These are phyloP conservation scores for Amoebophrya sp. DNA, from an alignment of 169 alveolate genomes.

Conservation along the genomic window DNA sequence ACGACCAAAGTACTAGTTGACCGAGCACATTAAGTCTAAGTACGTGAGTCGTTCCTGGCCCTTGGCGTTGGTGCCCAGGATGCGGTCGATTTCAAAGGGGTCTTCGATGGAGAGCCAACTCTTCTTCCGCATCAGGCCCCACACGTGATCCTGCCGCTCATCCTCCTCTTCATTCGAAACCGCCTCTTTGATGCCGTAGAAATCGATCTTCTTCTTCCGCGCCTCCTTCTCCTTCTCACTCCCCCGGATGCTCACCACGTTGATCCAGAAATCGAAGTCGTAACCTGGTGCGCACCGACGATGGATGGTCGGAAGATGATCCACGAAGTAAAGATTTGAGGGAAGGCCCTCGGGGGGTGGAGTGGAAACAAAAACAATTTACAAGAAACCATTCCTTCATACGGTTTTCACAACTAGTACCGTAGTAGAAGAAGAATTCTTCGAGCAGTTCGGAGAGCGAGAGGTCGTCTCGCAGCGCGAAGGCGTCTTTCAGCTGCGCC, in stretches of 20 bases:
- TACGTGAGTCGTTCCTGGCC: not conserved
- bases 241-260: not conserved
- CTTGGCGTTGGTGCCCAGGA: not conserved
- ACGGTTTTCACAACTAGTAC: too few species aligned
- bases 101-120: not conserved
- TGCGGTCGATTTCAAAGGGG: not conserved
- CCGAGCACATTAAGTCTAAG: too few species aligned
- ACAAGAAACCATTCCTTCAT: too few species aligned
- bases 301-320: too few species aligned
- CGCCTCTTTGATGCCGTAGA: not conserved
- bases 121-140: not conserved
- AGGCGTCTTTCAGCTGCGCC: not conserved
- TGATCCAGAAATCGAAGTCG: not conserved
- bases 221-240: not conserved
- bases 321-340: too few species aligned
- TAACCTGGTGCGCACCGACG: too few species aligned
- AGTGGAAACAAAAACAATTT: too few species aligned
- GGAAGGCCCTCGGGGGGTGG: too few species aligned
- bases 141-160: not conserved
- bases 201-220: not conserved
- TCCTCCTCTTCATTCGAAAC: not conserved
- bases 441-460: not conserved
- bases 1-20: too few species aligned
- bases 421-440: slow-evolving; percentile 2
- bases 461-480: not conserved